These are phyloP conservation scores for Crepidotus sp. DNA, from an alignment of 1,284 basidiomycete species.

Conservation along the genomic window DNA sequence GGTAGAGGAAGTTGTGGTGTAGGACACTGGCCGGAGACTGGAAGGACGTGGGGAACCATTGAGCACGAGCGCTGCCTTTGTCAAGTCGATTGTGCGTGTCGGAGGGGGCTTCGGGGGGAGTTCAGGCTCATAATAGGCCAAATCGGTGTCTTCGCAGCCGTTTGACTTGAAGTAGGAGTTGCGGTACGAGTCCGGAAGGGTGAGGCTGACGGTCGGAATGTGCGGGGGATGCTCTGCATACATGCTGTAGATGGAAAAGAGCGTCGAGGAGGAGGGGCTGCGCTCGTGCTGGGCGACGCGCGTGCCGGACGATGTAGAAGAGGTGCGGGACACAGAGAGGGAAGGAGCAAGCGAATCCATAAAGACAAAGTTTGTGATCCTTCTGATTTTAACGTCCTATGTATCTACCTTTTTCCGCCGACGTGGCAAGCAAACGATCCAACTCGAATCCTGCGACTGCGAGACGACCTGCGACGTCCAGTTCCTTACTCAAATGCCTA, in stretches of 20 bases:
- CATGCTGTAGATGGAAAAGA: conserved; percentile 77
- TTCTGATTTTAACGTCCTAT: background rate
- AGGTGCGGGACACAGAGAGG: conserved; percentile 6
- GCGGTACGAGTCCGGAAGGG: conserved; percentile 23
- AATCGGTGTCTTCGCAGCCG: conserved; percentile 23
- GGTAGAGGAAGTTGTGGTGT: conserved; percentile 21
- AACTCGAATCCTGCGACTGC: no score
- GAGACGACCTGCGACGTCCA: no score
- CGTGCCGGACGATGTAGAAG: conserved; percentile 20
- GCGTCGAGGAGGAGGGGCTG: conserved; percentile 48
- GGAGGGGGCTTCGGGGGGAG: conserved; percentile 16
- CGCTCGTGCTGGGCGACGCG: conserved; percentile 22
- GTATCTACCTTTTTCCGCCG: background rate
- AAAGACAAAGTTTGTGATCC: background rate
- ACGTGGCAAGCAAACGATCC: background rate
- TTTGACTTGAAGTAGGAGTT: conserved; percentile 21
- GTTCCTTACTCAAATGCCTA: no score
- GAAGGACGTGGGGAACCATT: conserved; percentile 25
- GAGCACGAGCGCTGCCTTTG: conserved; percentile 15
- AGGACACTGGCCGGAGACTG: conserved; percentile 23
- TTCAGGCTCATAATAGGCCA: conserved; percentile 28
- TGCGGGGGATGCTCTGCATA: conserved; percentile 38
- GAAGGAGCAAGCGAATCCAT: conserved; percentile 9
- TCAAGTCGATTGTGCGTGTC: conserved; percentile 17
- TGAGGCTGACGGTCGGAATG: conserved; percentile 26